phyloP scores from a whole-genome alignment of 345 rosid genomes.

The Jatropha curcas region DNA sequence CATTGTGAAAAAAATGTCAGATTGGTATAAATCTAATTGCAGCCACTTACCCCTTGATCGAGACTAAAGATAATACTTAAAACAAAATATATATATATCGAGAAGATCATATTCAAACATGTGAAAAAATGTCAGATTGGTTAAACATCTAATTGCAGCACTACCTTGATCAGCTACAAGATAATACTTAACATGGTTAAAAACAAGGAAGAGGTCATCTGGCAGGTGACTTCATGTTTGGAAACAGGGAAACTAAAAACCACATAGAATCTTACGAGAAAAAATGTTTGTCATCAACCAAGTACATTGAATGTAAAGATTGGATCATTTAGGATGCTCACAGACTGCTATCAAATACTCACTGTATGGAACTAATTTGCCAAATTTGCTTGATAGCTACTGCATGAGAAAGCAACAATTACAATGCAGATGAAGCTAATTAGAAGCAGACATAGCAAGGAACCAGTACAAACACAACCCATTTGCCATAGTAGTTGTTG shows the following conservation, averaged over 20 bases:
- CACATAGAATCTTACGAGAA: not conserved
- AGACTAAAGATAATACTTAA: too few relatives aligned
- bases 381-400: not conserved
- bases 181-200: not conserved
- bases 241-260: not conserved
- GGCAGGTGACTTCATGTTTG: not conserved
- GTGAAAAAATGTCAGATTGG: too few relatives aligned
- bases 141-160: too few relatives aligned
- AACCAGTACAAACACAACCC: not conserved
- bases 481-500: conserved; percentile 10
- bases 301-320: not conserved
- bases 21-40: too few relatives aligned
- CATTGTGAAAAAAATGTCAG: too few relatives aligned
- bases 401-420: not conserved
- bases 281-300: not conserved
- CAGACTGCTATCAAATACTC: not conserved
- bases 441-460: not conserved
- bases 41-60: too few relatives aligned
- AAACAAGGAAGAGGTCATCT: not conserved
- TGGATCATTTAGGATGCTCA: not conserved
- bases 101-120: too few relatives aligned
- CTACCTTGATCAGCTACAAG: too few relatives aligned
- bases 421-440: not conserved
- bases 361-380: not conserved
- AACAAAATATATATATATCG: too few relatives aligned